Percentiles rank a stretch among this genome's conserved stretches.
Conservation (phyloP, 495 filamentous ascomycete genomes). For the Penicillium robsamsonii region DNA sequence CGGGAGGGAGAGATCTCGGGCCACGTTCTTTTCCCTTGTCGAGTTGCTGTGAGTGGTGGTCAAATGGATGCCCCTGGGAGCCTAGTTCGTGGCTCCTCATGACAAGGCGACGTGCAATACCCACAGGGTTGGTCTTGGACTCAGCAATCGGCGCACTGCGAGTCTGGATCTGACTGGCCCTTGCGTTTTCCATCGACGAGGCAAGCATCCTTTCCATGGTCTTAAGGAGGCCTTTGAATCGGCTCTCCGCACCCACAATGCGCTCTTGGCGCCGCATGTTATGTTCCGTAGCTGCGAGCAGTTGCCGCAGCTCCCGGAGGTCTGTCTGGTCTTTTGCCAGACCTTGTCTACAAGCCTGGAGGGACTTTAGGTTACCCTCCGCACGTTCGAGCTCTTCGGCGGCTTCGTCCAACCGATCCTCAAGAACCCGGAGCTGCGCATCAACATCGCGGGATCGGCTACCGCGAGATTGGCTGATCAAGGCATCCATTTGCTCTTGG, state of each 20-base stretch:
- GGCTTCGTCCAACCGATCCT: neutral
- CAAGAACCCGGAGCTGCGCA: neutral
- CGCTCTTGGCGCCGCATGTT: neutral
- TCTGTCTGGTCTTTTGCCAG: too few relatives aligned
- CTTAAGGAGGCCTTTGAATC: neutral
- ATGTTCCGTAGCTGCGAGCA: neutral
- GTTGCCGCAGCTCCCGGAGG: neutral
- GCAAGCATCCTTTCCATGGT: neutral
- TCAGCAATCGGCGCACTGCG: neutral
- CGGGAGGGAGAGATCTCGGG: neutral
- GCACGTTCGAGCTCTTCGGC: neutral
- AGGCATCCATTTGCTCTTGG: neutral
- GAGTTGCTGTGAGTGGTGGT: neutral
- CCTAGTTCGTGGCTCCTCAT: neutral
- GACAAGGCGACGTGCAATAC: neutral
- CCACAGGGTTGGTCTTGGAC: neutral
- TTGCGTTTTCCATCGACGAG: neutral
- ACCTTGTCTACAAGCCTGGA: too few relatives aligned
- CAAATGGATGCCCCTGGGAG: neutral
- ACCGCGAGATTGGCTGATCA: too few relatives aligned
- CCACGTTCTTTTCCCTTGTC: neutral
- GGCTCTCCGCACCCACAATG: neutral
- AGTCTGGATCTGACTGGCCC: neutral
- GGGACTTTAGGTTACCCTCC: too few relatives aligned
- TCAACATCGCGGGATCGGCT: neutral